A percentile compares a stretch with the other conserved stretches of the same genome.
phyloP scores from a whole-genome alignment of 192 early-diverging fungal genomes.

The Coemansia sp. region DNA sequence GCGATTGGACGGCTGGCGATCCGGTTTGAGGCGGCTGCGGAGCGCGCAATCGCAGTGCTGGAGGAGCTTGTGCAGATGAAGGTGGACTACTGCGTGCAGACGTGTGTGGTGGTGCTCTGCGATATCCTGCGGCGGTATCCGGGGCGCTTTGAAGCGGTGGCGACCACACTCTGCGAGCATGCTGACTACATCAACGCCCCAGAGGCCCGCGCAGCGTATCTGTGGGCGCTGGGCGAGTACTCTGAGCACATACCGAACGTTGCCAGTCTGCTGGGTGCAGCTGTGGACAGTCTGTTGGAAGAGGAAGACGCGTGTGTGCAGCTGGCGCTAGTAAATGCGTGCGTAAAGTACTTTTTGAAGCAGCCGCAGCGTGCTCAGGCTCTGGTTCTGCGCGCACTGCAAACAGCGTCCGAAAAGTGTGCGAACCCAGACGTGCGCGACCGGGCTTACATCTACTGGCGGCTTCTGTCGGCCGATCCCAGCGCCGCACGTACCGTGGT shows the following conservation, averaged over 20 bases:
- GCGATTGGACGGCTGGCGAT: constrained; percentile 94
- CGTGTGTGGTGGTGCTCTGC: constrained; percentile 87
- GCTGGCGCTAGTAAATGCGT: constrained; percentile 84
- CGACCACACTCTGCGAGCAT: constrained; percentile 85
- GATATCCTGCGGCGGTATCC: constrained; percentile 97
- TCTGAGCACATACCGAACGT: constrained; percentile 86
- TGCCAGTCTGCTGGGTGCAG: constrained; percentile 69
- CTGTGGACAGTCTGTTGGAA: constrained; percentile 78
- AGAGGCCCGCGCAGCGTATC: constrained; percentile 83
- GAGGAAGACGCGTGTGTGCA: constrained; percentile 87
- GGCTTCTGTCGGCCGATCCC: constrained; percentile 90
- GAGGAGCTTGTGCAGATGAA: constrained; percentile 88
- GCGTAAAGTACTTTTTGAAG: constrained; percentile 94
- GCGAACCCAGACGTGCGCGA: constrained; percentile 97
- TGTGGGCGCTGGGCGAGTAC: constrained; percentile 98
- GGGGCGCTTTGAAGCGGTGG: constrained; percentile 77
- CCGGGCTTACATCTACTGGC: constrained; percentile 97
- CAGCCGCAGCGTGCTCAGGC: constrained; percentile 81
- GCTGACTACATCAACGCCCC: constrained; percentile 87
- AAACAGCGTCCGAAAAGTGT: constrained; percentile 82
- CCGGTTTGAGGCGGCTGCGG: constrained; percentile 83
- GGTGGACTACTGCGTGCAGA: constrained; percentile 89
- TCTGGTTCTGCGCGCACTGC: constrained; percentile 82
- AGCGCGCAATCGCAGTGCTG: constrained; percentile 82
- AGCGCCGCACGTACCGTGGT: constrained; percentile 90